Conservation (phyloP, 495 filamentous ascomycete species). For the Hypoxylon trugodes region DNA sequence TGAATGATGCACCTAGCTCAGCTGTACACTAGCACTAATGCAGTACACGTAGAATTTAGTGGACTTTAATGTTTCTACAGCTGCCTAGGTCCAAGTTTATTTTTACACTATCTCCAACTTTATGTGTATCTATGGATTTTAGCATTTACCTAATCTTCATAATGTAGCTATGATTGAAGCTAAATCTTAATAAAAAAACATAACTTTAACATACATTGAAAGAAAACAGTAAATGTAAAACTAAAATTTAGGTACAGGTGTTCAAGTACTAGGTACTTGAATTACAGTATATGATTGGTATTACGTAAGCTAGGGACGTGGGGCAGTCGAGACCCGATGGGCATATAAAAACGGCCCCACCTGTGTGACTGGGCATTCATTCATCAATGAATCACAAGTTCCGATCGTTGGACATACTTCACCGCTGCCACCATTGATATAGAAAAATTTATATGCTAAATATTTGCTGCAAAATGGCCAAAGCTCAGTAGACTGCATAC, state of each 20-base stretch:
- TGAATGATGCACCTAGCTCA: too few species aligned
- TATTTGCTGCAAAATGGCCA: constrained; percentile 41
- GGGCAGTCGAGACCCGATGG: constrained; percentile 17
- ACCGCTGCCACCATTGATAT: constrained; percentile 21
- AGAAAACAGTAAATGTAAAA: neutral
- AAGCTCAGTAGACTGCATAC: constrained; percentile 41
- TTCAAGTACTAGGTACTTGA: neutral
- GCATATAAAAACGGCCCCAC: constrained; percentile 13
- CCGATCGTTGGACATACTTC: constrained; percentile 19
- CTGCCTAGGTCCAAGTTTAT: too few species aligned
- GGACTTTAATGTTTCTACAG: too few species aligned
- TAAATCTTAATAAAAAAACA: too few species aligned
- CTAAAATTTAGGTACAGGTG: neutral
- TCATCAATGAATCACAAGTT: constrained; percentile 2
- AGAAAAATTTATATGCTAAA: constrained; percentile 6
- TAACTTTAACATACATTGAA: too few species aligned
- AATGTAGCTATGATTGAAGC: too few species aligned
- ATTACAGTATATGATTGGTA: neutral
- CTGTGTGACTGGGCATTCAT: constrained; percentile 7
- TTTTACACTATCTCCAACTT: too few species aligned
- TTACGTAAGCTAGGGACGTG: constrained; percentile 11
- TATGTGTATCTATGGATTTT: too few species aligned
- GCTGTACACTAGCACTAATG: too few species aligned
- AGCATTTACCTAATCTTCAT: too few species aligned
- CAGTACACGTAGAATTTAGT: too few species aligned